A percentile compares a stretch with the other conserved stretches of the same genome.
These are phyloP conservation scores for Evernia prunastri DNA, from an alignment of 495 filamentous ascomycete species.

Conservation along the genomic window DNA sequence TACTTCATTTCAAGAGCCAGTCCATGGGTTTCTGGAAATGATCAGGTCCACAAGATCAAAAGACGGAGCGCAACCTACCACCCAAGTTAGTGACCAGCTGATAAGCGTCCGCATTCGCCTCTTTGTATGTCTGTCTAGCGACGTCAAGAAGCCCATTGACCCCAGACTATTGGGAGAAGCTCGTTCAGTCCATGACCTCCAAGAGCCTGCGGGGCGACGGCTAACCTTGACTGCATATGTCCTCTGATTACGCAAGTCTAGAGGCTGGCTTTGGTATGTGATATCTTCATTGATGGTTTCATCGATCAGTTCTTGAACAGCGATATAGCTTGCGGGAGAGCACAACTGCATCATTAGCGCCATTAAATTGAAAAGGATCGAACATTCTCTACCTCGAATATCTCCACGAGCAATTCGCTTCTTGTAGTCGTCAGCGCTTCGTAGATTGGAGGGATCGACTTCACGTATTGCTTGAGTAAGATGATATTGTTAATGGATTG, in stretches of 20 bases:
- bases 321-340: slow-evolving; percentile 49
- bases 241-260: slow-evolving; percentile 86
- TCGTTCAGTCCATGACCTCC: not conserved
- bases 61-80: slow-evolving; percentile 34
- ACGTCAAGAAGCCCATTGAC: slow-evolving; percentile 84
- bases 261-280: slow-evolving; percentile 66
- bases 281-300: slow-evolving; percentile 75
- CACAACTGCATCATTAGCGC: slow-evolving; percentile 47
- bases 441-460: slow-evolving; percentile 57
- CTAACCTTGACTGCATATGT: slow-evolving; percentile 83
- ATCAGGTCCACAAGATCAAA: not conserved
- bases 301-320: slow-evolving; percentile 58
- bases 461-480: slow-evolving; percentile 75
- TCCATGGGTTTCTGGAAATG: slow-evolving; percentile 47
- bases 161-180: slow-evolving; percentile 51
- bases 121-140: slow-evolving; percentile 78
- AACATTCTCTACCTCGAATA: slow-evolving; percentile 46
- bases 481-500: slow-evolving; percentile 82
- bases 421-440: slow-evolving; percentile 60
- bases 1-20: slow-evolving; percentile 62
- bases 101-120: slow-evolving; percentile 69
- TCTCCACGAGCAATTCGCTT: slow-evolving; percentile 57
- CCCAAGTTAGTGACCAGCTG: slow-evolving; percentile 61
- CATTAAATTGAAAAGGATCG: not conserved
- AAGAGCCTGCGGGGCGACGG: slow-evolving; percentile 10